A percentile compares a stretch with the other conserved stretches of the same genome.
Evolutionary conservation across 805 yeast species (phyloP).

Genomic region (Zygosaccharomyces siamensis): DNA sequence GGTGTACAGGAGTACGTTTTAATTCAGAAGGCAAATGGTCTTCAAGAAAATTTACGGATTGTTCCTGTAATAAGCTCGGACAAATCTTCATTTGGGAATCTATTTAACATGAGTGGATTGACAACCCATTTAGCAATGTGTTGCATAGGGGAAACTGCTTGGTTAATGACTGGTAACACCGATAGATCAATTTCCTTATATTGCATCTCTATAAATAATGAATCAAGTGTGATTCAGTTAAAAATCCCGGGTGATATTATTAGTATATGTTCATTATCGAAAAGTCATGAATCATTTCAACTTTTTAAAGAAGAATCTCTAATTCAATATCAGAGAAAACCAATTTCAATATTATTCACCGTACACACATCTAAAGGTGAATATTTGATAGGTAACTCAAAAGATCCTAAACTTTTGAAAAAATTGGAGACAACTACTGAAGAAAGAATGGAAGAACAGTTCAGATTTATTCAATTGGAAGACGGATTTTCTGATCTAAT

Average conservation of each 20-base stretch:
- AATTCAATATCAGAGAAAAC: neutral
- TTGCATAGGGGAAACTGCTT: neutral
- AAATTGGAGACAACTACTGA: neutral
- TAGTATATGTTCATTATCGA: conserved; percentile 1
- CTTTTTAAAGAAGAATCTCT: neutral
- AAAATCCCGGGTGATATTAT: conserved; percentile 14
- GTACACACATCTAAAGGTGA: conserved; percentile 11
- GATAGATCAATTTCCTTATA: conserved; percentile 4
- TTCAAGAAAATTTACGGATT: neutral
- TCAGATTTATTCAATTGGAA: conserved; percentile 2
- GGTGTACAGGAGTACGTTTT: conserved; percentile 18
- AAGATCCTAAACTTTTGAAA: neutral
- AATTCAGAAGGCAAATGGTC: neutral
- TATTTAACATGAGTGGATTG: neutral
- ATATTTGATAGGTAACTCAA: conserved; percentile 4
- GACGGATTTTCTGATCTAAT: neutral
- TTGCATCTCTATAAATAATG: conserved; percentile 2
- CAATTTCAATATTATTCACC: conserved; percentile 4
- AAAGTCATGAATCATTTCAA: neutral
- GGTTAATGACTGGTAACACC: conserved; percentile 10
- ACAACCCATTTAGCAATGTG: conserved; percentile 6
- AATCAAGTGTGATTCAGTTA: conserved; percentile 8
- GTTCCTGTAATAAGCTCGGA: neutral
- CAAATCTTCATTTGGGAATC: neutral
- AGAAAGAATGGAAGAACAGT: conserved; percentile 6